Percentiles rank a stretch among this genome's conserved stretches.
Evolutionary conservation across 208 protist genomes (phyloP).

Genomic region (Acanthamoeba polyphaga): DNA sequence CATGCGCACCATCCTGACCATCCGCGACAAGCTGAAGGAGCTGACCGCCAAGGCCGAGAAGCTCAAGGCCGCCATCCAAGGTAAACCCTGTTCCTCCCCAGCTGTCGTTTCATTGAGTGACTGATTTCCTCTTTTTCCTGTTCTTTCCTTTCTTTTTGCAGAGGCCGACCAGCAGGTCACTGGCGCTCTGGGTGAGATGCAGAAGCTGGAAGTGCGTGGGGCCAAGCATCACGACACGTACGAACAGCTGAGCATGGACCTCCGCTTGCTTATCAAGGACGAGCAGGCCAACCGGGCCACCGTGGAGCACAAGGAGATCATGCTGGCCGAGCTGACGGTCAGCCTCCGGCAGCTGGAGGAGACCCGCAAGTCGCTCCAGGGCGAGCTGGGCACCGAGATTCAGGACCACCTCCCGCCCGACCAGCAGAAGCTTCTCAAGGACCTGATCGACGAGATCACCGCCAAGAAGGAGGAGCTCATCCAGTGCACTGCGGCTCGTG

Average conservation of each 20-base stretch:
- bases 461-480: conserved; percentile 68
- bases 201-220: conserved; percentile 59
- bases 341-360: conserved; percentile 34
- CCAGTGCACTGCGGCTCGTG: neutral
- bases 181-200: conserved; percentile 41
- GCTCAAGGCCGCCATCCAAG: conserved; percentile 40
- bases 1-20: neutral
- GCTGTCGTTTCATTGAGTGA: neutral
- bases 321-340: conserved; percentile 30
- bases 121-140: neutral
- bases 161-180: conserved; percentile 75
- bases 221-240: conserved; percentile 11
- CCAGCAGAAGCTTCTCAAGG: conserved; percentile 60
- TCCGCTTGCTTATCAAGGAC: conserved; percentile 16
- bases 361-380: conserved; percentile 60
- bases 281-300: neutral
- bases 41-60: conserved; percentile 20
- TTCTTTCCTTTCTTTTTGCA: neutral
- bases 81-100: neutral
- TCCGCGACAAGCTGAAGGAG: conserved; percentile 14
- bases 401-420: neutral
- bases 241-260: conserved; percentile 70
- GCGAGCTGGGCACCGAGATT: conserved; percentile 79
- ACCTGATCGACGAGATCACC: conserved; percentile 60
- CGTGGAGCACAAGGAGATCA: conserved; percentile 18